Base-by-base conservation (phyloP, 2,329 filamentous ascomycete species). In the Colletotrichum spaethianum region DNA sequence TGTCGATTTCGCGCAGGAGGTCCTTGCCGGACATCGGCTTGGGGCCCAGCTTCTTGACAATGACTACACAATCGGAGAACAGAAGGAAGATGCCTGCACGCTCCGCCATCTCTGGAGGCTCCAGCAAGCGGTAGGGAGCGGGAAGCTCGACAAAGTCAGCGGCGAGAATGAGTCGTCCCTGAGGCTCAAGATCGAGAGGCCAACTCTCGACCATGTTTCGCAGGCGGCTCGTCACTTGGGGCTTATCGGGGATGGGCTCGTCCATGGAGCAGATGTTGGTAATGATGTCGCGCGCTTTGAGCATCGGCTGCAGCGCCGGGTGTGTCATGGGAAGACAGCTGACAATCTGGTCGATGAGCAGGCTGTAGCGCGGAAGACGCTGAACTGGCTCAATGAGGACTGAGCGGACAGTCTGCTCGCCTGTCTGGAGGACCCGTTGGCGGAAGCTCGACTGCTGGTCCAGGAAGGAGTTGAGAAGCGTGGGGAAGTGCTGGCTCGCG, bases 251-350 rank as follows among this genome's bases (percentile, higher is more conserved):
- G 77, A 81, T 86, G 77, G 78, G 93, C 79, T 84, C 93, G 77
- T 98, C 96, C 83, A 98, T 92, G 20, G 96, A 97, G 82, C 96
- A 99, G 53, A 99, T 99, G 65, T 97, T 96, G 26, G 95, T 95
- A 75, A 99, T 95, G 64, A 98, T 93, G 80, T 98, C 96, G 75
- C 96, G 90, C 0, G 96, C 95, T 79, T 94, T 95, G 52, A 98
- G 89, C 83, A 99, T 92, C 3, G 89, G 88, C 75, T 93, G 92
- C 64, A 98, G 87, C 0, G 95, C 95, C 3, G 95, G 94, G 79
- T 98, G 95, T 11, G 93, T 91, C 62, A 95, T 90, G 5, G 96
- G 95, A 23, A 98, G 88, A 73, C 93, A 95, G 75, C 92, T 91
- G 59, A 96, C 90, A 78, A 99, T 98, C 78, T 97, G 95, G 83